phyloP scores from a whole-genome alignment of 352 stramenopile species.

The Phytophthora tentaculata region DNA sequence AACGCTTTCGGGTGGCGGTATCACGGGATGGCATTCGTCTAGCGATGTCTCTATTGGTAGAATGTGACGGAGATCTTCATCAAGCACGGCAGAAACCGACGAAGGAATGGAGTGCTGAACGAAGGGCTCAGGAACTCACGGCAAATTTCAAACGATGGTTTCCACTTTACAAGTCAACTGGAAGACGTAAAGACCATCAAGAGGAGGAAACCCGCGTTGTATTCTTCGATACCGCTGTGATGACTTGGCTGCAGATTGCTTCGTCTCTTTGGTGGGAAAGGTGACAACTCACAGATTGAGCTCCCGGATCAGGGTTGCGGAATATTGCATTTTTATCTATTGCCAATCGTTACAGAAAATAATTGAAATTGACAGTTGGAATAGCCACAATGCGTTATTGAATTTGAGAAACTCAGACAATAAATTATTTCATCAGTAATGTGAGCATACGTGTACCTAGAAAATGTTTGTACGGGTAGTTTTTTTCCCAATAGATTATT shows the following conservation, averaged over 20 bases:
- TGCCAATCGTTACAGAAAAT: too few species aligned
- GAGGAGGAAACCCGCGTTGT: slow-evolving; percentile 41
- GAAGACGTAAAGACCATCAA: slow-evolving; percentile 9
- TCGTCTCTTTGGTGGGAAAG: slow-evolving; percentile 37
- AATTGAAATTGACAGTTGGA: too few species aligned
- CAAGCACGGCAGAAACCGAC: slow-evolving; percentile 35
- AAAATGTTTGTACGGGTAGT: too few species aligned
- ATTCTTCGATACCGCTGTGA: slow-evolving; percentile 71
- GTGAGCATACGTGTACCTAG: too few species aligned
- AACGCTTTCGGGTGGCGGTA: slow-evolving; percentile 57
- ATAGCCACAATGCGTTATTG: too few species aligned
- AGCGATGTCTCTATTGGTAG: slow-evolving; percentile 44
- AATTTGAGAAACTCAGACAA: too few species aligned
- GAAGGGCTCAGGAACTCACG: slow-evolving; percentile 51
- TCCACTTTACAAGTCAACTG: slow-evolving; percentile 30
- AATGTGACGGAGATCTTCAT: slow-evolving; percentile 39
- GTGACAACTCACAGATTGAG: not conserved
- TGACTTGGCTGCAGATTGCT: slow-evolving; percentile 64
- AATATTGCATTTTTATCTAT: too few species aligned
- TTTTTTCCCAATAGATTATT: too few species aligned
- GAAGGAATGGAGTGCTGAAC: slow-evolving; percentile 47
- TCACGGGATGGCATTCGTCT: slow-evolving; percentile 53
- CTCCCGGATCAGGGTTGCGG: too few species aligned
- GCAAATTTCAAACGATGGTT: slow-evolving; percentile 58
- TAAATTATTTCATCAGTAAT: too few species aligned